A percentile compares a stretch with the other conserved stretches of the same genome.
Evolutionary conservation across 805 yeast species (phyloP).

Genomic region (Lipomyces sp.): DNA sequence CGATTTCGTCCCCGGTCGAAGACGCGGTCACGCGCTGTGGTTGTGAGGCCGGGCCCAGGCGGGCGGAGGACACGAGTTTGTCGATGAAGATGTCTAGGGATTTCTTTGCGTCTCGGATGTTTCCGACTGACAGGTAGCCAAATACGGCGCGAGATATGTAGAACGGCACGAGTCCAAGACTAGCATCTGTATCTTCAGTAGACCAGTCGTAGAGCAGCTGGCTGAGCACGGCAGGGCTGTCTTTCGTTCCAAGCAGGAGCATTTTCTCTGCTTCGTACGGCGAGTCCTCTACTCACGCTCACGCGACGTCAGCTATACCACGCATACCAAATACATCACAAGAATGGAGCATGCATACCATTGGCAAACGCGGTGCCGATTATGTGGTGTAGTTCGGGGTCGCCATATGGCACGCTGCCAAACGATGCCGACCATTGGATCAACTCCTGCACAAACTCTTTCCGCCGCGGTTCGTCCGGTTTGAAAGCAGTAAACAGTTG

Average conservation of each 20-base stretch:
- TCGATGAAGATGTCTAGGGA: constrained; percentile 42
- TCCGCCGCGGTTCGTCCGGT: constrained; percentile 57
- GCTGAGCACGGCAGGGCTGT: constrained; percentile 44
- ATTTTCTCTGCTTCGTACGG: constrained; percentile 71
- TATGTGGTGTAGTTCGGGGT: constrained; percentile 67
- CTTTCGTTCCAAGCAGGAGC: constrained; percentile 62
- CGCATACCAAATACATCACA: neutral
- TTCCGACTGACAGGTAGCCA: constrained; percentile 67
- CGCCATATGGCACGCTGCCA: constrained; percentile 62
- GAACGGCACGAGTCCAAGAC: constrained; percentile 35
- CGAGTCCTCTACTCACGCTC: constrained; percentile 8
- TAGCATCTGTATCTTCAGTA: constrained; percentile 33
- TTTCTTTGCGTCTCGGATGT: constrained; percentile 56
- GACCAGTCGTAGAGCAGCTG: constrained; percentile 54
- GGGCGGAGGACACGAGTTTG: constrained; percentile 34
- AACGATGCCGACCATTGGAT: constrained; percentile 59
- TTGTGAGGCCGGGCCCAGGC: neutral
- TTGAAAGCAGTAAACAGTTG: constrained; percentile 46
- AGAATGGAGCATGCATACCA: constrained; percentile 22
- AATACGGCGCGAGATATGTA: constrained; percentile 60
- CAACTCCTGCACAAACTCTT: constrained; percentile 63
- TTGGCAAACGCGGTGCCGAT: constrained; percentile 61
- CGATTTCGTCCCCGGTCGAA: constrained; percentile 36
- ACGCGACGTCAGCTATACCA: constrained; percentile 13
- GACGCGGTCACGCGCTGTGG: constrained; percentile 20